Conservation (phyloP, 305 asterid genomes). For the Solanum hybrid region DNA sequence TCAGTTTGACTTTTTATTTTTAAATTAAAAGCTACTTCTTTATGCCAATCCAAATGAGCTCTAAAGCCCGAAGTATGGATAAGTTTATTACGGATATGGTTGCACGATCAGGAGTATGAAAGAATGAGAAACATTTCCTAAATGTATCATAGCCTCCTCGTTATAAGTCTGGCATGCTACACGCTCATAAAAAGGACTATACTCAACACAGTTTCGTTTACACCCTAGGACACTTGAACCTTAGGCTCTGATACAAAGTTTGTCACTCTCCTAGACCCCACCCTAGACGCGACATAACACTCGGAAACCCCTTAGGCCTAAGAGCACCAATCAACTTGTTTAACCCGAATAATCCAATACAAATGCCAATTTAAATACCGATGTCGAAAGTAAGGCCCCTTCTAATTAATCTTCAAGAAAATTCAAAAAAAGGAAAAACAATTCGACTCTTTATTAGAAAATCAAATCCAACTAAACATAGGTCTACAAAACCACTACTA, state of each 20-base stretch:
- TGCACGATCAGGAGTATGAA: neutral
- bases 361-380: neutral
- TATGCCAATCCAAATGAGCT: too few species aligned
- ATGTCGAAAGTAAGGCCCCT: neutral
- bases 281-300: neutral
- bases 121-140: neutral
- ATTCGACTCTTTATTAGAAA: neutral
- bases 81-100: neutral
- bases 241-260: neutral
- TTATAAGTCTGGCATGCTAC: neutral
- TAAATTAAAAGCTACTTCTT: too few species aligned
- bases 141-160: neutral
- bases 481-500: neutral
- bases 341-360: neutral
- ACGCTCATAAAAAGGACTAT: neutral
- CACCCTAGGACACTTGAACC: neutral
- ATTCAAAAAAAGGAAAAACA: neutral
- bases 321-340: neutral
- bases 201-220: neutral
- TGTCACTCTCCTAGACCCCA: neutral
- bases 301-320: neutral
- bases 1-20: too few species aligned
- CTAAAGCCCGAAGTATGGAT: neutral
- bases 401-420: neutral
- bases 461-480: neutral